Percentiles rank a stretch among this genome's conserved stretches.
These are phyloP conservation scores for Vitis hybrid DNA, from an alignment of 177 flowering plant genomes.

Conservation along the genomic window DNA sequence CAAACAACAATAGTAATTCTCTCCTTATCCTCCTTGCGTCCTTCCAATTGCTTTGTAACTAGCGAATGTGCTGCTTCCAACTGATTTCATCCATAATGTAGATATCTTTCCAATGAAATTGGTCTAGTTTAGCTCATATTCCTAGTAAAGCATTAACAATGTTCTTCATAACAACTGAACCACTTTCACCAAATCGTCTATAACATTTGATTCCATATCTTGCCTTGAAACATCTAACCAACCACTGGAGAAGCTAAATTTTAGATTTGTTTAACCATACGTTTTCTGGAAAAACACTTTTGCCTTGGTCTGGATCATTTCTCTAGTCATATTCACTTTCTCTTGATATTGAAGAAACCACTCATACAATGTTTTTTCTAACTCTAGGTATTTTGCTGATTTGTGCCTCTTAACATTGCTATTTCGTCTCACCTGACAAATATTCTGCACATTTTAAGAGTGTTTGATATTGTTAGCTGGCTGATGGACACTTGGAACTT, in stretches of 20 bases:
- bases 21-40: constrained; percentile 5
- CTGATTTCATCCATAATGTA: constrained; percentile 5
- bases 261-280: constrained; percentile 3
- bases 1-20: not conserved
- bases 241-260: not conserved
- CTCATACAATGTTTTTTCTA: not conserved
- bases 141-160: too few relatives aligned
- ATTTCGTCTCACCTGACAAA: not conserved
- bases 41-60: constrained; percentile 7
- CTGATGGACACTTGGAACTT: not conserved
- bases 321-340: not conserved
- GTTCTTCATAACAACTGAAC: not conserved
- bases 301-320: not conserved
- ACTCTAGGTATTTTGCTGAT: constrained; percentile 1
- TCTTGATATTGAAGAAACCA: constrained; percentile 4
- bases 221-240: not conserved
- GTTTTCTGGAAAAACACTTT: not conserved
- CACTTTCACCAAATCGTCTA: not conserved
- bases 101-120: constrained; percentile 10
- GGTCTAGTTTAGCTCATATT: too few relatives aligned
- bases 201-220: constrained; percentile 6
- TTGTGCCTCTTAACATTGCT: constrained; percentile 2
- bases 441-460: constrained; percentile 2
- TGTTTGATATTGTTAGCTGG: not conserved
- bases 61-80: constrained; percentile 9